Evolutionary conservation across 768 basidiomycete species (phyloP).

Genomic region (Neoboletus subvelutipes): DNA sequence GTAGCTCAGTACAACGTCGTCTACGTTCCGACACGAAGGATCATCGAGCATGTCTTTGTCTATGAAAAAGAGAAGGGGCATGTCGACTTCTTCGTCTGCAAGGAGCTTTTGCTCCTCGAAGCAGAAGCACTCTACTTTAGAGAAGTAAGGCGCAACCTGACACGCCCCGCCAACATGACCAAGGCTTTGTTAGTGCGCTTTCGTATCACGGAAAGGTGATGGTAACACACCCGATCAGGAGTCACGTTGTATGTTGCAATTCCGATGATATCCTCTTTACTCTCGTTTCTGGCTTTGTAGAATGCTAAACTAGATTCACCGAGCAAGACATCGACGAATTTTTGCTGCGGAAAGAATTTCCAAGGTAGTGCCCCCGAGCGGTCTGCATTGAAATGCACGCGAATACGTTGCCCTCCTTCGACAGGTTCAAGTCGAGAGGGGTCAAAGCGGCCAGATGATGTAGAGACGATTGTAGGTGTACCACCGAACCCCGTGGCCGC

Average conservation of each 20-base stretch:
- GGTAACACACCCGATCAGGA: constrained; percentile 78
- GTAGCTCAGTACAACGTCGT: constrained; percentile 92
- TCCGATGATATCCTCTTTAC: constrained; percentile 87
- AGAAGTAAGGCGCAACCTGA: constrained; percentile 96
- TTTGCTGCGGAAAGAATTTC: constrained; percentile 90
- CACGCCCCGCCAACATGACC: not conserved
- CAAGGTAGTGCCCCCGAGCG: constrained; percentile 87
- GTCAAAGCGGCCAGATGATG: constrained; percentile 61
- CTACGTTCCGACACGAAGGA: constrained; percentile 79
- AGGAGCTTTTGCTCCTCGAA: constrained; percentile 97
- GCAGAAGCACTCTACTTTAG: constrained; percentile 99
- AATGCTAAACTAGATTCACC: constrained; percentile 97
- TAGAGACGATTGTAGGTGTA: constrained; percentile 83
- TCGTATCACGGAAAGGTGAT: not conserved
- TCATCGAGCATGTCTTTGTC: constrained; percentile 97
- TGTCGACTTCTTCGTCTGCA: constrained; percentile 95
- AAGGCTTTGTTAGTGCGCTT: not conserved
- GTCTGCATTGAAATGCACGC: constrained; percentile 96
- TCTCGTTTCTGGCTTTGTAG: constrained; percentile 88
- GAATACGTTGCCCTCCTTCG: constrained; percentile 69
- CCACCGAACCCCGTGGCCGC: constrained; percentile 96
- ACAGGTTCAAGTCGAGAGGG: constrained; percentile 82
- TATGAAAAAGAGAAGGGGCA: constrained; percentile 98
- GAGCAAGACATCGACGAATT: constrained; percentile 84
- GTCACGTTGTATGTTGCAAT: constrained; percentile 99